Evolutionary conservation across 2,329 filamentous ascomycete genomes (phyloP).

Genomic region (Neonectria sp.): DNA sequence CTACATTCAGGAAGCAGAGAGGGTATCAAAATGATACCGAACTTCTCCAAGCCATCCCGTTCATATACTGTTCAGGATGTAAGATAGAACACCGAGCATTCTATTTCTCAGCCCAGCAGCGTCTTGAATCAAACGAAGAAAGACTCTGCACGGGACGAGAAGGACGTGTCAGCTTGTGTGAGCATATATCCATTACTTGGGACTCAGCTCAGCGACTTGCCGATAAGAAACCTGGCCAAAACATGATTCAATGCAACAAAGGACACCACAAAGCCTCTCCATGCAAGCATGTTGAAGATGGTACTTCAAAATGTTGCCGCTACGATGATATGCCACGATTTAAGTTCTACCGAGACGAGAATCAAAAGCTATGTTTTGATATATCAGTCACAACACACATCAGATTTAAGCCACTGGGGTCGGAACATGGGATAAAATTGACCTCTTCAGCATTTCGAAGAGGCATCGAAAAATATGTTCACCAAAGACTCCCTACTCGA

Average conservation of each 20-base stretch:
- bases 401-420: background rate
- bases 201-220: slow-evolving; percentile 13
- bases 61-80: slow-evolving; percentile 23
- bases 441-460: background rate
- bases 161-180: slow-evolving; percentile 2
- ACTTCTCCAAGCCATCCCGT: slow-evolving; percentile 10
- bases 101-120: slow-evolving; percentile 22
- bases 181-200: slow-evolving; percentile 16
- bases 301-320: background rate
- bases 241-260: slow-evolving; percentile 4
- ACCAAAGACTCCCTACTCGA: background rate
- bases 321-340: slow-evolving; percentile 14
- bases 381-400: slow-evolving; percentile 15
- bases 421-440: background rate
- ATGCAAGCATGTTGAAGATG: slow-evolving; percentile 10
- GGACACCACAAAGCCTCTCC: background rate
- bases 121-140: slow-evolving; percentile 19
- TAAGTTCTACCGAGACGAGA: slow-evolving; percentile 9
- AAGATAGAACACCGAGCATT: slow-evolving; percentile 23
- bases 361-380: background rate
- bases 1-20: slow-evolving; percentile 9
- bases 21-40: slow-evolving; percentile 9
- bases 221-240: background rate
- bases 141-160: slow-evolving; percentile 8
- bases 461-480: background rate